Percentiles rank a stretch among this genome's conserved stretches.
These are phyloP conservation scores for Cyclotella sp. DNA, from an alignment of 108 stramenopile genomes.

Conservation along the genomic window DNA sequence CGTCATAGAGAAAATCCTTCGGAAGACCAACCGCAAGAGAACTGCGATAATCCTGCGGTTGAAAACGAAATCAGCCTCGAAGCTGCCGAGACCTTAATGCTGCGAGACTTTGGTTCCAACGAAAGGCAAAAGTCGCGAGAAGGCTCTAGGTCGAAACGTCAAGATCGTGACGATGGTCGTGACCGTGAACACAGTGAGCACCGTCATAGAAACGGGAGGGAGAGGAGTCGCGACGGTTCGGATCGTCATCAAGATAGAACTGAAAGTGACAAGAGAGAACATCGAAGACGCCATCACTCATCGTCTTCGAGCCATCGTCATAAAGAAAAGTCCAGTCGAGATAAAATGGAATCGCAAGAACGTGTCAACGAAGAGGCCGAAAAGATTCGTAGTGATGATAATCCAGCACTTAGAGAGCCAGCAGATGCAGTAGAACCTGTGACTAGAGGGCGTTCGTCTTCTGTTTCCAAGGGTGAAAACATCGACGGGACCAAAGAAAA, in stretches of 20 bases:
- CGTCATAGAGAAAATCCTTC: neutral
- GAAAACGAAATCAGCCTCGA: slow-evolving; percentile 1
- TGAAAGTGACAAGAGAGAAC: slow-evolving; percentile 19
- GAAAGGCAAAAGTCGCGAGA: too few relatives aligned
- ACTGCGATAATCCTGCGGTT: neutral
- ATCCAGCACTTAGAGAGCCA: neutral
- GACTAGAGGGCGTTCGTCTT: neutral
- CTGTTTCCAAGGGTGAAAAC: neutral
- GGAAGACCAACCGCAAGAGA: neutral
- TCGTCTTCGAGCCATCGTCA: neutral
- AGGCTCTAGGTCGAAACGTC: neutral
- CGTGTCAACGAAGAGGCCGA: neutral
- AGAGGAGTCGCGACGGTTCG: slow-evolving; percentile 18
- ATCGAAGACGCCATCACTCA: slow-evolving; percentile 13
- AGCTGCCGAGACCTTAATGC: slow-evolving; percentile 4
- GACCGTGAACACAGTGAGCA: neutral
- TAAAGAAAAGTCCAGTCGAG: neutral
- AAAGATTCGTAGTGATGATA: neutral
- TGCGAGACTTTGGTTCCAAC: slow-evolving; percentile 2
- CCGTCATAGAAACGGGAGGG: slow-evolving; percentile 2
- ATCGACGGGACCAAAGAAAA: neutral
- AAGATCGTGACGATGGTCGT: neutral
- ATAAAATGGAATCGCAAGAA: neutral
- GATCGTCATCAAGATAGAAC: slow-evolving; percentile 26
- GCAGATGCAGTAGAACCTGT: neutral